Percentiles rank a stretch among this genome's conserved stretches.
phyloP scores from a whole-genome alignment of 2,329 filamentous ascomycete species.

The Xylariaceae sp. region DNA sequence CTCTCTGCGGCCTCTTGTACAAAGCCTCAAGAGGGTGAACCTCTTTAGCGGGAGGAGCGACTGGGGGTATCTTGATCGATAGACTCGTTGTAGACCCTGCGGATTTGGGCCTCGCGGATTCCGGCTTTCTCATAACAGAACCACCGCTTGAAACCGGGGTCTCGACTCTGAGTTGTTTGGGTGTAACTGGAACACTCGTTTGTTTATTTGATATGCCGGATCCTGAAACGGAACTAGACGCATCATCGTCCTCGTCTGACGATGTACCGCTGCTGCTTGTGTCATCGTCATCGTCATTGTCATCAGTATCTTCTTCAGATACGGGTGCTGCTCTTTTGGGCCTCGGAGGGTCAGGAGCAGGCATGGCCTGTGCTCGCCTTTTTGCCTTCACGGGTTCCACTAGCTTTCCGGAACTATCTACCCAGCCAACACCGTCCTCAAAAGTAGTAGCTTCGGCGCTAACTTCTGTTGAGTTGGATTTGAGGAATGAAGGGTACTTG shows the following conservation, averaged over 20 bases:
- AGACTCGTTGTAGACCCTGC: slow-evolving; percentile 48
- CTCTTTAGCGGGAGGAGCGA: slow-evolving; percentile 42
- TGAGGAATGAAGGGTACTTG: slow-evolving; percentile 79
- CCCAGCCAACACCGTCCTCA: slow-evolving; percentile 83
- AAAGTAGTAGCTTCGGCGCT: slow-evolving; percentile 56
- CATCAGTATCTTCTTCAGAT: slow-evolving; percentile 16
- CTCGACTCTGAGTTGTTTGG: slow-evolving; percentile 23
- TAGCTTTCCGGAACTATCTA: slow-evolving; percentile 72
- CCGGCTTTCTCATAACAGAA: slow-evolving; percentile 24
- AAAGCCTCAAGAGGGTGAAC: slow-evolving; percentile 88
- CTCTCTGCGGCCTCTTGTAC: slow-evolving; percentile 67
- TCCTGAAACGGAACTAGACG: slow-evolving; percentile 21
- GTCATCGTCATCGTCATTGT: slow-evolving; percentile 34
- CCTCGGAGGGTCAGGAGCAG: slow-evolving; percentile 24
- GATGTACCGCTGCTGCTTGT: slow-evolving; percentile 39
- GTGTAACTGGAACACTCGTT: slow-evolving; percentile 12
- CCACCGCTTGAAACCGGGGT: slow-evolving; percentile 19
- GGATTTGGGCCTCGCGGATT: slow-evolving; percentile 44
- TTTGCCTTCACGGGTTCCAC: slow-evolving; percentile 56
- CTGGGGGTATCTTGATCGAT: slow-evolving; percentile 52
- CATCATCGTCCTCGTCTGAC: slow-evolving; percentile 33
- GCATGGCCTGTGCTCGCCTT: slow-evolving; percentile 27
- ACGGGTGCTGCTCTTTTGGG: slow-evolving; percentile 11
- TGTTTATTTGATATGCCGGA: slow-evolving; percentile 28
- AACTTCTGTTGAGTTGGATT: slow-evolving; percentile 45